phyloP scores from a whole-genome alignment of 495 filamentous ascomycete genomes.

The Penicillium cosmopolitanum region DNA sequence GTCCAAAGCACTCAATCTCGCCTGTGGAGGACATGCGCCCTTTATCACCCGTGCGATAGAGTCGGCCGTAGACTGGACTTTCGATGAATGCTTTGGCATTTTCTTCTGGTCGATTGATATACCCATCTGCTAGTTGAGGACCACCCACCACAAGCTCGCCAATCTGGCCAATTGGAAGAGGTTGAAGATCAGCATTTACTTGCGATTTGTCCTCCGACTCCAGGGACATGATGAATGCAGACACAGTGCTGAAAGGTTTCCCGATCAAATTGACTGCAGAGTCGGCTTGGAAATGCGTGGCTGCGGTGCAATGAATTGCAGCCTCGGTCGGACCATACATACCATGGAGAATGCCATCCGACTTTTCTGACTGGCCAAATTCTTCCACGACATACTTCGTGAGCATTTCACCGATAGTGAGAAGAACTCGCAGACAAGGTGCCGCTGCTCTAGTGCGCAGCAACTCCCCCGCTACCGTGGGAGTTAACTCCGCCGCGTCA shows the following conservation, averaged over 20 bases:
- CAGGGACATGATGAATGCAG: constrained; percentile 64
- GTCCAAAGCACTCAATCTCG: constrained; percentile 77
- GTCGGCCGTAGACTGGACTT: constrained; percentile 51
- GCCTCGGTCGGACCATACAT: constrained; percentile 92
- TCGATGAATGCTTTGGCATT: constrained; percentile 69
- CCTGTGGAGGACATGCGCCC: constrained; percentile 68
- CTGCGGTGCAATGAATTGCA: constrained; percentile 74
- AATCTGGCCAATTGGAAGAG: constrained; percentile 68
- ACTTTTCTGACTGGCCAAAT: constrained; percentile 56
- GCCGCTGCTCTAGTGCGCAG: constrained; percentile 62
- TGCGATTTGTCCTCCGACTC: constrained; percentile 31
- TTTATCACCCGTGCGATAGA: constrained; percentile 87
- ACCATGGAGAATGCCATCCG: constrained; percentile 64
- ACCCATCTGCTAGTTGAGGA: constrained; percentile 73
- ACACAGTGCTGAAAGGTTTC: constrained; percentile 73
- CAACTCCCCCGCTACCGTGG: constrained; percentile 74
- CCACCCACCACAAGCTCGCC: constrained; percentile 88
- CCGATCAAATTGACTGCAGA: constrained; percentile 70
- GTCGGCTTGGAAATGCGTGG: constrained; percentile 45
- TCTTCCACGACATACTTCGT: constrained; percentile 70
- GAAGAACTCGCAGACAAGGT: constrained; percentile 63
- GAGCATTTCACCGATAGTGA: constrained; percentile 90
- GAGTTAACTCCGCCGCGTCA: constrained; percentile 82
- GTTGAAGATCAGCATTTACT: constrained; percentile 34
- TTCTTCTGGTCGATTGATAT: constrained; percentile 75